Conservation (phyloP, 2,329 filamentous ascomycete genomes). For the Ustilaginoidea virens region DNA sequence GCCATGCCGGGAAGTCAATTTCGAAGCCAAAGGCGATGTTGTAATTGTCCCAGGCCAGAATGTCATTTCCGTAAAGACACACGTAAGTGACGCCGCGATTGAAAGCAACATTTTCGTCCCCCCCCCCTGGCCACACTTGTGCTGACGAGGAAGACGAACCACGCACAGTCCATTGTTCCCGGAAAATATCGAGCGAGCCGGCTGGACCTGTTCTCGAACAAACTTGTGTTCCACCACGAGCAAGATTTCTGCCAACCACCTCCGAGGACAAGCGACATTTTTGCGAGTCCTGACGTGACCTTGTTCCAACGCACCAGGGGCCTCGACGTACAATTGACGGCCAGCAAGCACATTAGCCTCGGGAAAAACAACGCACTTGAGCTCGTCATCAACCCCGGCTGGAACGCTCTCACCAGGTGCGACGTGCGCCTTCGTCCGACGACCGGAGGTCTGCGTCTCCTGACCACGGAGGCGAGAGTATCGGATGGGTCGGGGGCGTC, state of each 20-base stretch:
- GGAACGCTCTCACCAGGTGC: slow-evolving; percentile 49
- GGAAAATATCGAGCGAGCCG: slow-evolving; percentile 65
- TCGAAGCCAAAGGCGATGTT: slow-evolving; percentile 13
- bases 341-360: slow-evolving; percentile 60
- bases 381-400: slow-evolving; percentile 55
- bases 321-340: slow-evolving; percentile 50
- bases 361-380: slow-evolving; percentile 67
- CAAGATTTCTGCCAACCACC: slow-evolving; percentile 34
- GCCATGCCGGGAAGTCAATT: slow-evolving; percentile 41
- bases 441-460: slow-evolving; percentile 48
- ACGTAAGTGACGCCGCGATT: slow-evolving; percentile 15
- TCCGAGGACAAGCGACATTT: slow-evolving; percentile 31
- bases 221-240: slow-evolving; percentile 51
- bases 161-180: slow-evolving; percentile 45
- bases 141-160: no score
- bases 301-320: slow-evolving; percentile 57
- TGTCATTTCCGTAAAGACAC: slow-evolving; percentile 19
- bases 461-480: slow-evolving; percentile 43
- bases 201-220: slow-evolving; percentile 47
- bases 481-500: slow-evolving; percentile 24
- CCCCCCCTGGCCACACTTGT: no score
- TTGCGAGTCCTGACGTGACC: slow-evolving; percentile 47
- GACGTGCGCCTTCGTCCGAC: slow-evolving; percentile 48
- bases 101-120: no score
- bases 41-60: slow-evolving; percentile 33